Evolutionary conservation across 345 rosid species (phyloP).

Genomic region (Triadica sebifera): DNA sequence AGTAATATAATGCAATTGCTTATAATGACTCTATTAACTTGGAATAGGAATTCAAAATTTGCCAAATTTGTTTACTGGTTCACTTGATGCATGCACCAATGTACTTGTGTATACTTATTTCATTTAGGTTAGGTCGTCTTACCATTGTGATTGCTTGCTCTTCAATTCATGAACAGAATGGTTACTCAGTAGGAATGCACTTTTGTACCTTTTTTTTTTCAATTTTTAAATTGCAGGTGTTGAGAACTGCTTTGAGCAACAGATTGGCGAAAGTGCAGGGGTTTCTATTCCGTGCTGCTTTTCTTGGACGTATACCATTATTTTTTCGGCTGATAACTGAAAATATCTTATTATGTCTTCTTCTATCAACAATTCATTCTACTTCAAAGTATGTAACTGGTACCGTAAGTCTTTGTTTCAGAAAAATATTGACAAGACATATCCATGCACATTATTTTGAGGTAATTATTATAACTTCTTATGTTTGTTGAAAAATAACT

Average conservation of each 20-base stretch:
- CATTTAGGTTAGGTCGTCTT: background rate
- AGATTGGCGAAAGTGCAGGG: constrained; percentile 98
- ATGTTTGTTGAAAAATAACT: constrained; percentile 1
- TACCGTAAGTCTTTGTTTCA: constrained; percentile 78
- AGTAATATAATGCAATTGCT: background rate
- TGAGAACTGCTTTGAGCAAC: constrained; percentile 86
- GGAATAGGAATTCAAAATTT: background rate
- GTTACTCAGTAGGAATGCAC: background rate
- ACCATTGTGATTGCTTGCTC: background rate
- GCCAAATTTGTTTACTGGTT: background rate
- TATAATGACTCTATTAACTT: background rate
- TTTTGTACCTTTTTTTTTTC: constrained; percentile 15
- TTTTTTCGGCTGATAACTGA: constrained; percentile 85
- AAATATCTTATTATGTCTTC: constrained; percentile 84
- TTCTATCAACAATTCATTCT: constrained; percentile 74
- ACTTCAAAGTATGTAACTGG: constrained; percentile 90
- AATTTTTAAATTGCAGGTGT: constrained; percentile 53
- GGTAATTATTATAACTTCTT: constrained; percentile 39
- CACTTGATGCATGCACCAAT: background rate
- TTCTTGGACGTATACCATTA: constrained; percentile 81
- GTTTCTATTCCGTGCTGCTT: constrained; percentile 92
- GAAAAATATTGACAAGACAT: constrained; percentile 83
- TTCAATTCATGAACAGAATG: background rate
- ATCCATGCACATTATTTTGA: constrained; percentile 87
- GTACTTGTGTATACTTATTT: background rate